Percentiles rank a stretch among this genome's conserved stretches.
Evolutionary conservation across 768 basidiomycete genomes (phyloP).

Genomic region (Collybia mongolica): DNA sequence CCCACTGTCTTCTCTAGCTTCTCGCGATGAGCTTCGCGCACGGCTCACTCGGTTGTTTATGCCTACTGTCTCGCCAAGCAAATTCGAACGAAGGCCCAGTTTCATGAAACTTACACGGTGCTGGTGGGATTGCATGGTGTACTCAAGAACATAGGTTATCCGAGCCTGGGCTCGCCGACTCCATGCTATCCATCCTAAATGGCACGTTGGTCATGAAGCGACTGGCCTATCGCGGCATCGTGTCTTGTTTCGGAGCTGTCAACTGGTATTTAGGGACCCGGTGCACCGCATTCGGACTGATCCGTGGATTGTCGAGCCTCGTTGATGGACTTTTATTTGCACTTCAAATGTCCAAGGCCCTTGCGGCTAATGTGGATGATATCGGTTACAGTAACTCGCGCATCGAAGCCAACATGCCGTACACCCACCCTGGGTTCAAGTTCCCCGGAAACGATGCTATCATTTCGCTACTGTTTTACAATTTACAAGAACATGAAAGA

Average conservation of each 20-base stretch:
- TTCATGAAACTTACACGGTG: conserved; percentile 29
- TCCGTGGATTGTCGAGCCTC: conserved; percentile 24
- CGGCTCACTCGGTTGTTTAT: conserved; percentile 34
- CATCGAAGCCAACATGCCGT: conserved; percentile 14
- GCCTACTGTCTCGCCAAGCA: conserved; percentile 26
- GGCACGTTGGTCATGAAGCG: conserved; percentile 23
- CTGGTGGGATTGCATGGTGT: conserved; percentile 30
- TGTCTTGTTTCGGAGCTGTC: conserved; percentile 22
- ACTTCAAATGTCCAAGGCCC: conserved; percentile 15
- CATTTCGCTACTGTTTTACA: conserved; percentile 14
- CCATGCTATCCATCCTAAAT: conserved; percentile 22
- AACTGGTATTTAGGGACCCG: conserved; percentile 10
- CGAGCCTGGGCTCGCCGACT: conserved; percentile 34
- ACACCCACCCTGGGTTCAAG: conserved; percentile 3
- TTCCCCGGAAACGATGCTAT: conserved; percentile 16
- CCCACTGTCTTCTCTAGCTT: conserved; percentile 14
- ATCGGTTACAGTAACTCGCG: conserved; percentile 21
- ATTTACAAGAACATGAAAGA: conserved; percentile 7
- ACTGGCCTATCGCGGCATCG: conserved; percentile 25
- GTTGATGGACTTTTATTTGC: conserved; percentile 19
- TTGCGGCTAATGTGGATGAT: conserved; percentile 14
- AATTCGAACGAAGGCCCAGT: conserved; percentile 12
- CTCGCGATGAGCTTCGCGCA: conserved; percentile 24
- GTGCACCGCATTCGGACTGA: conserved; percentile 22
- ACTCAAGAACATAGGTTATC: conserved; percentile 31